Evolutionary conservation across 768 basidiomycete species (phyloP).

Genomic region (Paxillus involutus): DNA sequence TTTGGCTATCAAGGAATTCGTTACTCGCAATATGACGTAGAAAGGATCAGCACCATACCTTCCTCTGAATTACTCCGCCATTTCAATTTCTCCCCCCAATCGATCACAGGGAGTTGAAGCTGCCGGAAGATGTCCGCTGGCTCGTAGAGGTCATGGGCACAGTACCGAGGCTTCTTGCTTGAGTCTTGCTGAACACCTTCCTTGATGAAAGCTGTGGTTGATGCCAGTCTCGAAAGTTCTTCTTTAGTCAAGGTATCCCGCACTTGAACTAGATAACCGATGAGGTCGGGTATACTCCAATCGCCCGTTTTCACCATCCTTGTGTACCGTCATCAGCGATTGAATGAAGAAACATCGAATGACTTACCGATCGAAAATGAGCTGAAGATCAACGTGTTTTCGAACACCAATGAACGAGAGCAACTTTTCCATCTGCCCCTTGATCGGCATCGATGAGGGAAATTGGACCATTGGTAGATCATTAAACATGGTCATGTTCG

Average conservation of each 20-base stretch:
- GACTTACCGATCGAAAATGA: conserved; percentile 82
- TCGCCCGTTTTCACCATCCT: conserved; percentile 90
- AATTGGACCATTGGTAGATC: conserved; percentile 82
- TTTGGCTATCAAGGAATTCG: conserved; percentile 52
- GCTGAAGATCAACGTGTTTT: conserved; percentile 88
- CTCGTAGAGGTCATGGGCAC: conserved; percentile 81
- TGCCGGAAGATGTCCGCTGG: conserved; percentile 70
- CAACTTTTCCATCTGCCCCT: conserved; percentile 70
- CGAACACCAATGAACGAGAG: conserved; percentile 78
- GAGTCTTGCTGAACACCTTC: conserved; percentile 38
- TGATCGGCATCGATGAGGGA: conserved; percentile 61
- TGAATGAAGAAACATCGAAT: neutral
- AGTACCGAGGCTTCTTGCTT: conserved; percentile 48
- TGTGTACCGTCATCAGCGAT: neutral
- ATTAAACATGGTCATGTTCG: conserved; percentile 71
- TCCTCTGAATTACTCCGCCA: conserved; percentile 87
- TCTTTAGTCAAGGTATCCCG: conserved; percentile 56
- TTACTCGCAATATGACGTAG: conserved; percentile 1
- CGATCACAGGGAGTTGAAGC: conserved; percentile 77
- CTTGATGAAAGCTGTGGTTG: conserved; percentile 75
- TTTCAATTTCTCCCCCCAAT: conserved; percentile 78
- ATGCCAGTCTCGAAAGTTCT: conserved; percentile 54
- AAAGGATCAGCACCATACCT: conserved; percentile 46
- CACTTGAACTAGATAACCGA: conserved; percentile 86
- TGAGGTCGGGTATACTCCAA: conserved; percentile 84